Evolutionary conservation across 1,139 yeast species (phyloP).

Genomic region (Candida mesenterica): DNA sequence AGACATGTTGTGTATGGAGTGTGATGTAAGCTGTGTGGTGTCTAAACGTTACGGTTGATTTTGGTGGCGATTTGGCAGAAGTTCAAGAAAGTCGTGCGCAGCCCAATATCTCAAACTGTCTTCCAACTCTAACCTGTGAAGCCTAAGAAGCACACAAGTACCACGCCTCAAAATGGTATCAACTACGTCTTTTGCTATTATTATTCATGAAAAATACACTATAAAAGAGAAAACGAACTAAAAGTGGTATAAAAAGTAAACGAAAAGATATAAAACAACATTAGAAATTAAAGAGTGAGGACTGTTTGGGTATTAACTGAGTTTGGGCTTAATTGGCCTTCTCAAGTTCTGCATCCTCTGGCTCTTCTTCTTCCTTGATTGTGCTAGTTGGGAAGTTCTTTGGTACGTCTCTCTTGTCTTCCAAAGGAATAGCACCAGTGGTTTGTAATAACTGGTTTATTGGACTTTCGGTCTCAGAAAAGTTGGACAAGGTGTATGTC

Average conservation of each 20-base stretch:
- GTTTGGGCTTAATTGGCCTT: constrained; percentile 2
- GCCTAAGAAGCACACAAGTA: too few species aligned
- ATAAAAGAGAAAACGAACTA: too few species aligned
- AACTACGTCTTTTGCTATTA: too few species aligned
- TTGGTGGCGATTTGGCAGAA: constrained; percentile 10
- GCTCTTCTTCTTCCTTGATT: constrained; percentile 41
- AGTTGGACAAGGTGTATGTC: constrained; percentile 39
- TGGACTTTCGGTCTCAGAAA: constrained; percentile 40
- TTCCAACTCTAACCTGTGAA: too few species aligned
- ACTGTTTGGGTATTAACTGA: constrained; percentile 4
- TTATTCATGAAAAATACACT: too few species aligned
- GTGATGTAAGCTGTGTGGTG: too few species aligned
- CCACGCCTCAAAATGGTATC: too few species aligned
- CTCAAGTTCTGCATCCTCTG: constrained; percentile 13
- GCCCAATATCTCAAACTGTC: too few species aligned
- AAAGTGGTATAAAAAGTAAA: constrained; percentile 4
- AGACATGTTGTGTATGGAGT: constrained; percentile 36
- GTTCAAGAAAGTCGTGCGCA: neutral
- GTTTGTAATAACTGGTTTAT: constrained; percentile 35
- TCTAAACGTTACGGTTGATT: constrained; percentile 1
- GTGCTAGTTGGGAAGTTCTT: constrained; percentile 35
- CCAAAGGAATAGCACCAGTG: constrained; percentile 14
- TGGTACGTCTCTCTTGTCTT: constrained; percentile 17
- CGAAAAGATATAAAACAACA: constrained; percentile 8
- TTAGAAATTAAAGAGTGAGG: constrained; percentile 2